Evolutionary conservation across 148 eudicot genomes (phyloP), one percentile per base, ranked within the genome.

Genomic region (Rhododendron vialii): DNA sequence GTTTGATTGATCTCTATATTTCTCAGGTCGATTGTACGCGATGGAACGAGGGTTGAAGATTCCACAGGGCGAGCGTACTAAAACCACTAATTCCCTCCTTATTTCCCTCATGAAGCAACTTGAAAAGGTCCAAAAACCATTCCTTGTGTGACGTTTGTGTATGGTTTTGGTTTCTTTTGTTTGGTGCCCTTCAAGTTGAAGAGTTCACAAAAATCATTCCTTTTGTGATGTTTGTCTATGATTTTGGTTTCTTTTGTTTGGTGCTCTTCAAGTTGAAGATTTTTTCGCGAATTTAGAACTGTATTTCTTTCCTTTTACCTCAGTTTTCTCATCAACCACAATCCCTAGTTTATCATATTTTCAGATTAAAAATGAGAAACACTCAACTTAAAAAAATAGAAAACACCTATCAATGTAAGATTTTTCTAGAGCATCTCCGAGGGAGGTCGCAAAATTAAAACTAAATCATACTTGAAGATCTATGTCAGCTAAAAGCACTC

Each of bases 11-110:
- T 84, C 47, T 47, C 22, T 17, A 0, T 80, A 55, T 71, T 86
- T 67, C 33, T 41, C 89, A 97, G 99, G 99, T 91, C 94, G 99
- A 86, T 92, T 97, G 90, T 95, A 97, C 84, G 99, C 98, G 75
- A 97, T 97, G 98, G 99, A 97, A 83, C 90, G 96, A 86, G 99
- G 99, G 59, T 86, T 98, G 86, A 94, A 87, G 92, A 92, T 98
- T 86, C 98, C 98, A 3, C 91, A 88, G 83, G 93, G 63, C 76
- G 98, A 92, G 78, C 95, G 98, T n/a, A 98, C 98, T 20, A 93
- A 94, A 86, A 93, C 92, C 67, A 98, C 98, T 41, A 95, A 87
- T 61, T 83, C 95, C 26, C 88, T 98, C 78, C 96, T 98, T 41
- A 78, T 93, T 57, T 95, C 99, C 36, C 95, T 98, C 74, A 98